These are phyloP conservation scores for Colletotrichum euphorbiae DNA, from an alignment of 2,329 filamentous ascomycete species.

Conservation along the genomic window DNA sequence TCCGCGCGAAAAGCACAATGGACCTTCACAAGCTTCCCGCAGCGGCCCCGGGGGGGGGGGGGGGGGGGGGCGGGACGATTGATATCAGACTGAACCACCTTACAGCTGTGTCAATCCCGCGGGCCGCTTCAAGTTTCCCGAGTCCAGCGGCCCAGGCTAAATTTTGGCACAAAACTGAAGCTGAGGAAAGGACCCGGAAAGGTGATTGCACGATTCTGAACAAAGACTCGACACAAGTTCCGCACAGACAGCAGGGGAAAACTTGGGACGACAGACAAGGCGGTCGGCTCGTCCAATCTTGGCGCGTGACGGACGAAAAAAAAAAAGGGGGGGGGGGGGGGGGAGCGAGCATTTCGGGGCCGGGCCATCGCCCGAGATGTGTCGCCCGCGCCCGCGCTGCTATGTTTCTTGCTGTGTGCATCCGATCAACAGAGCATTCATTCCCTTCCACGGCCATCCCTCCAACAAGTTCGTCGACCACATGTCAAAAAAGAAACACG, in stretches of 20 bases:
- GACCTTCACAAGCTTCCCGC: neutral
- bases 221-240: neutral
- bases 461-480: neutral
- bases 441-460: slow-evolving; percentile 1
- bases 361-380: slow-evolving; percentile 16
- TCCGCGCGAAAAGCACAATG: neutral
- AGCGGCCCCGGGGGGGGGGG: too few species aligned
- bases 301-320: slow-evolving; percentile 30
- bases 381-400: neutral
- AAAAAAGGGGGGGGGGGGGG: neutral
- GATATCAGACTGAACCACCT: neutral
- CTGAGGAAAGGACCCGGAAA: too few species aligned
- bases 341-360: slow-evolving; percentile 1
- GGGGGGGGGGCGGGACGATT: too few species aligned
- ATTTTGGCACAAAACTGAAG: neutral
- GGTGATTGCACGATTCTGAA: neutral
- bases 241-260: neutral
- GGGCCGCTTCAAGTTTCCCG: slow-evolving; percentile 16
- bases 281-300: slow-evolving; percentile 32
- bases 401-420: neutral
- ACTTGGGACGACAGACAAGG: slow-evolving; percentile 33
- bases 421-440: slow-evolving; percentile 1
- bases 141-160: neutral
- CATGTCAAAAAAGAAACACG: slow-evolving; percentile 6
- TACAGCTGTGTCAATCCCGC: neutral